Evolutionary conservation across 1,139 yeast species (phyloP).

Genomic region (Geotrichum cucujoidarum): DNA sequence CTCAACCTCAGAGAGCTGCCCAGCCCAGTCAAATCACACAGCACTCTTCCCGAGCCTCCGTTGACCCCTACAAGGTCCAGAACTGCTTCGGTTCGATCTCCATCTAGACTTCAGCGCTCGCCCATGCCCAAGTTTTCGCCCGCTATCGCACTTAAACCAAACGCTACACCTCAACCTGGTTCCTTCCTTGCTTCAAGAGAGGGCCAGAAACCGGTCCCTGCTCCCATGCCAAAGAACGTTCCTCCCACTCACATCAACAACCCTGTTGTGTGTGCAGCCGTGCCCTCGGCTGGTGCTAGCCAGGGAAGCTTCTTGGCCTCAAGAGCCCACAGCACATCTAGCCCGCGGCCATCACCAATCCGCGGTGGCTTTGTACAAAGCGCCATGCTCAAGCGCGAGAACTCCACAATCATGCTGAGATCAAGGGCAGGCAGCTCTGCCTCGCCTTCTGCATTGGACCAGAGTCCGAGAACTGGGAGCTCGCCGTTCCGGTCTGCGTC

Average conservation of each 20-base stretch:
- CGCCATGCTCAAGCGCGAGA: conserved; percentile 31
- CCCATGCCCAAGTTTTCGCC: not conserved
- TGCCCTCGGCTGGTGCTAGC: not conserved
- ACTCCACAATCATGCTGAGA: conserved; percentile 17
- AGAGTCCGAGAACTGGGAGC: not conserved
- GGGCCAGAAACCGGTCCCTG: too few species aligned
- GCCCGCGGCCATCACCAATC: not conserved
- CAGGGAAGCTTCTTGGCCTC: conserved; percentile 15
- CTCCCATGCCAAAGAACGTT: not conserved
- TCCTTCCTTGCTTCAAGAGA: not conserved
- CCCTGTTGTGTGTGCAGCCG: not conserved
- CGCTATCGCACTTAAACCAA: not conserved
- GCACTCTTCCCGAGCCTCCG: not conserved
- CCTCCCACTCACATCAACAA: not conserved
- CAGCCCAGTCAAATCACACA: too few species aligned
- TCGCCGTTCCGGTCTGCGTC: conserved; percentile 3
- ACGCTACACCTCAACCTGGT: not conserved
- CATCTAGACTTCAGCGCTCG: not conserved
- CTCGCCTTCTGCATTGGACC: not conserved
- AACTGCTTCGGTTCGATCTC: not conserved
- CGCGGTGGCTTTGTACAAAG: conserved; percentile 33
- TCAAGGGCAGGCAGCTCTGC: conserved; percentile 14
- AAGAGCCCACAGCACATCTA: conserved; percentile 1
- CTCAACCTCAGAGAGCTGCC: too few species aligned
- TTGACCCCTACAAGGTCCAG: not conserved